These are phyloP conservation scores for Mycena epipterygia DNA, from an alignment of 768 basidiomycete genomes.

Conservation along the genomic window DNA sequence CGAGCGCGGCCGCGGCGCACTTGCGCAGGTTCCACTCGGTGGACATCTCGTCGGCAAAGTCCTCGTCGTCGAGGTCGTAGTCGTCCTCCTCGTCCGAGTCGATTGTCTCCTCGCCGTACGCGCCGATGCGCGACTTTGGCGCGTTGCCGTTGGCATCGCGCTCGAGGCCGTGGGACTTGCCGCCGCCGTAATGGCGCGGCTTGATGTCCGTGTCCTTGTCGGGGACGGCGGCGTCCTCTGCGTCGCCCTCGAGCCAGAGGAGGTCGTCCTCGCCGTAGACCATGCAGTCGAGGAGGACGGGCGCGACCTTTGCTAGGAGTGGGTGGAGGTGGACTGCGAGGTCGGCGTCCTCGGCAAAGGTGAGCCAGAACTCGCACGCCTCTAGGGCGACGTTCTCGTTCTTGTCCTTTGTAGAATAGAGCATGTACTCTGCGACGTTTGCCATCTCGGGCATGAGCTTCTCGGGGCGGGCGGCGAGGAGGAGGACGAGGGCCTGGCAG, in stretches of 20 bases:
- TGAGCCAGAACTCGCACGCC: slow-evolving; percentile 99
- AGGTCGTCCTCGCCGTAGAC: slow-evolving; percentile 96
- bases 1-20: slow-evolving; percentile 97
- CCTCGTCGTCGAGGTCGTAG: slow-evolving; percentile 88
- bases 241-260: slow-evolving; percentile 93
- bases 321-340: slow-evolving; percentile 88
- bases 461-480: slow-evolving; percentile 93
- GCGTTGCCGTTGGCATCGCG: slow-evolving; percentile 68
- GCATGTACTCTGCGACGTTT: slow-evolving; percentile 98
- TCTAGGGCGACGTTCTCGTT: slow-evolving; percentile 97
- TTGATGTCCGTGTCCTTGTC: slow-evolving; percentile 98
- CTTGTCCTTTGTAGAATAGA: slow-evolving; percentile 97
- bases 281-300: slow-evolving; percentile 97
- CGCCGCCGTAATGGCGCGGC: slow-evolving; percentile 87
- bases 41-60: slow-evolving; percentile 96
- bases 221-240: slow-evolving; percentile 90
- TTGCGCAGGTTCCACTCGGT: slow-evolving; percentile 99
- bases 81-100: slow-evolving; percentile 93
- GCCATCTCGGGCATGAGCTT: slow-evolving; percentile 96
- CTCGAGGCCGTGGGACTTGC: slow-evolving; percentile 88
- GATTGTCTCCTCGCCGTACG: slow-evolving; percentile 85
- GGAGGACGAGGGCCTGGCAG: slow-evolving; percentile 93
- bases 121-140: slow-evolving; percentile 64
- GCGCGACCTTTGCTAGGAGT: slow-evolving; percentile 91
- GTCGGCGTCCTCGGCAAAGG: slow-evolving; percentile 96